A percentile compares a stretch with the other conserved stretches of the same genome.
Conservation (phyloP, 352 stramenopile species). For the Pythium pyrilobum region DNA sequence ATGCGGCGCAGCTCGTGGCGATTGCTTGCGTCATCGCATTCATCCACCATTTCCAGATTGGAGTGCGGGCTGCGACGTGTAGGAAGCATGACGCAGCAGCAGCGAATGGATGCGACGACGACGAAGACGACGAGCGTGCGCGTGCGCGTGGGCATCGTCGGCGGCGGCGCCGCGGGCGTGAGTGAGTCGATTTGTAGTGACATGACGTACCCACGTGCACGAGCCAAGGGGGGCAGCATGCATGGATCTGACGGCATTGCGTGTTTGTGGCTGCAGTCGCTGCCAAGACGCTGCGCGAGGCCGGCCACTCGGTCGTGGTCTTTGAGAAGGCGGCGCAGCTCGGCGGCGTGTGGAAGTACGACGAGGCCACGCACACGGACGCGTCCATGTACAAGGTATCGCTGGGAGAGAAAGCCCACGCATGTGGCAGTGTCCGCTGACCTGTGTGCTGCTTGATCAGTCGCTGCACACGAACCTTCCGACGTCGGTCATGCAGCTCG, state of each 20-base stretch:
- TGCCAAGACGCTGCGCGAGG: constrained; percentile 60
- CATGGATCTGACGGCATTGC: not conserved
- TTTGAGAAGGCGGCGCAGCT: constrained; percentile 60
- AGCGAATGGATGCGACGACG: not conserved
- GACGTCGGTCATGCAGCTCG: constrained; percentile 75
- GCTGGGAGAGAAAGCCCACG: not conserved
- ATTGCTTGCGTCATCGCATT: not conserved
- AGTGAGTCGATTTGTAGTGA: constrained; percentile 33
- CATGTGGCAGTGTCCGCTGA: too few relatives aligned
- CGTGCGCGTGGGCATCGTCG: constrained; percentile 53
- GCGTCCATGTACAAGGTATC: constrained; percentile 69
- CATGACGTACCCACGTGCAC: too few relatives aligned
- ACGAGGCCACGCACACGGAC: constrained; percentile 34
- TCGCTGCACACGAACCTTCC: constrained; percentile 79
- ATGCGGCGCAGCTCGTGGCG: too few relatives aligned
- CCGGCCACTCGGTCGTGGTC: constrained; percentile 60
- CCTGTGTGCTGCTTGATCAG: constrained; percentile 15
- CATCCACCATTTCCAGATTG: too few relatives aligned
- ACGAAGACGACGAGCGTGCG: constrained; percentile 13
- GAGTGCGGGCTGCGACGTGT: too few relatives aligned
- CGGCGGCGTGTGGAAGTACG: constrained; percentile 81
- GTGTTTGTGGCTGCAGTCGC: constrained; percentile 34
- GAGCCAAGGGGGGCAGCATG: too few relatives aligned
- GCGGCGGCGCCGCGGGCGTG: constrained; percentile 65
- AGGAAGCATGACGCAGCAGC: not conserved